Evolutionary conservation across 805 yeast species (phyloP), one percentile per base, ranked within the genome.

Genomic region (Lipomyces spencermartinsiae): DNA sequence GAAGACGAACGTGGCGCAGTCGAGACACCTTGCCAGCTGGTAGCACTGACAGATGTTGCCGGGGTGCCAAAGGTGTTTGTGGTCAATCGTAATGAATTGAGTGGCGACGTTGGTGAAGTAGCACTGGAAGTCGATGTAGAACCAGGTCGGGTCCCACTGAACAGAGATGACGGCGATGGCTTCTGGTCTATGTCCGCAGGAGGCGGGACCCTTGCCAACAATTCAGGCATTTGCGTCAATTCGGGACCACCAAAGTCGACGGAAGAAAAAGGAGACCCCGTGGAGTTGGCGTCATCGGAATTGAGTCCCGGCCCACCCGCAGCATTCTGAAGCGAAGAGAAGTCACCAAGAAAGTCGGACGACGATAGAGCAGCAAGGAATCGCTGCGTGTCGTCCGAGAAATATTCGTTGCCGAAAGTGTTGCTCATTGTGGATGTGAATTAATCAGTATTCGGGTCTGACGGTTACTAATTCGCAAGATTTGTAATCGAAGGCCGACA

Each of bases 321-420:
- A 14, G 58, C 37, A 33, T 61, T 29, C 34, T 46, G 62, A 25
- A 54, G 51, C 16, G 70, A 49, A 1, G 70, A 61, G 57, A 59
- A 66, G 54, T 69, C 69, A 51, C 62, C 62, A n/a, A 69, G 62
- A 55, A 69, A 69, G 37, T 69, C 71, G n/a, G 71, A 35, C n/a
- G 69, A 63, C 37, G 62, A 59, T 39, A 69, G 64, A n/a, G 72
- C 59, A 14, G 67, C 71, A 25, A 69, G 66, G 37, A 69, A 68
- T 22, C 61, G 57, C 68, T 64, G 68, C 5, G 68, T 61, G 61
- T 69, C 71, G 61, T 69, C 72, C 43, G 61, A 22, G 39, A 65
- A 66, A 58, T 56, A 58, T 33, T 57, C 64, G 53, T 37, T 54
- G 37, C 25, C 37, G 46, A 60, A 57, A 43, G 19, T 43, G 22